Base-by-base conservation (phyloP, 1,139 yeast genomes). In the Kluyveromyces marxianus region DNA sequence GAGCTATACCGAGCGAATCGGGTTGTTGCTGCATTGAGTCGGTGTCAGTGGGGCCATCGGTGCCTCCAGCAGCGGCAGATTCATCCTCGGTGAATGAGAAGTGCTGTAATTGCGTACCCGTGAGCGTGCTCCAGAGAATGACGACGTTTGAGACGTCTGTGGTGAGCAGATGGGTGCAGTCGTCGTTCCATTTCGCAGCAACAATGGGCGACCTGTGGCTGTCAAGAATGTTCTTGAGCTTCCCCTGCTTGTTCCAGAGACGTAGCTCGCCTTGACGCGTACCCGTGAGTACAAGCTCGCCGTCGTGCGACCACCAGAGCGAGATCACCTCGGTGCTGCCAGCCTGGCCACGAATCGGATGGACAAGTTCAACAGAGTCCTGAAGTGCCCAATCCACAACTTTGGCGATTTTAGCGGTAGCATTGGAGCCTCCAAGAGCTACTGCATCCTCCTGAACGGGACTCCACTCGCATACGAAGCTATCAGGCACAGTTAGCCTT, bases 241-340 rank as follows among this genome's bases (percentile, higher is more conserved):
- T 72, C 0, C 90, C 92, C 45, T 77, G 81, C 0, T 76, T 73
- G 24, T 78, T 72, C 92, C 92, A 84, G 10, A 83, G 69, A 47
- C 88, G 66, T 10, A 84, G 57, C 54, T 83, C 90, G 21, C 92
- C 90, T 53, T 71, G 70, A 42, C 73, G 75, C 2, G 77, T 75
- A 1, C 79, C 80, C 0, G 88, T 81, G 7, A 80, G 66, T 3
- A 83, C 62, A 10, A 70, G 55, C 45, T 74, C 68, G 0, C 90
- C 90, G 48, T 67, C 67, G 1, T 83, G 83, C 2, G 85, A 72
- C 90, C 90, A 84, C 3, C 77, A 65, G 2, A 82, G 67, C 2
- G 71, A 62, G 14, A 78, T 72, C 2, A 69, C 21, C 21, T 53
- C 43, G 63, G 65, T 14, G 24, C 29, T 21, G n/a, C 36, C 29